Evolutionary conservation across 179 eudicot species (phyloP).

Genomic region (Heliamphora pulchella): DNA sequence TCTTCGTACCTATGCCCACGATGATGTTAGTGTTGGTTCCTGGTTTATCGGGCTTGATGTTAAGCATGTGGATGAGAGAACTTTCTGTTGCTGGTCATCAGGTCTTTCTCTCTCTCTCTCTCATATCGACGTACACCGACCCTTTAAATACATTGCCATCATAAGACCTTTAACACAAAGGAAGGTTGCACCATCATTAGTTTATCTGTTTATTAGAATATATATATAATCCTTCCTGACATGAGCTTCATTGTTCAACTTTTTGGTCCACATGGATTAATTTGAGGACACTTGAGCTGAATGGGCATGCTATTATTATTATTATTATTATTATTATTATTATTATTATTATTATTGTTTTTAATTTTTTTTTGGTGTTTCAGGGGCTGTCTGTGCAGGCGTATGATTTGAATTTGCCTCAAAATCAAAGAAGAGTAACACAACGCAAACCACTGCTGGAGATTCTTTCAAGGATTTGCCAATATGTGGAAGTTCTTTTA

Average conservation of each 20-base stretch:
- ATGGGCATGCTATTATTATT: constrained; percentile 9
- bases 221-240: neutral
- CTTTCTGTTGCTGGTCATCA: constrained; percentile 78
- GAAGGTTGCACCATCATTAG: neutral
- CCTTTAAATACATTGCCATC: neutral
- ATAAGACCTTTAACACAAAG: neutral
- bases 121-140: neutral
- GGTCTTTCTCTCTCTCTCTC: constrained; percentile 38
- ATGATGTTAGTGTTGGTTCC: constrained; percentile 82
- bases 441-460: neutral
- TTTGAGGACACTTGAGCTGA: neutral
- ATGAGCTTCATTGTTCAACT: neutral
- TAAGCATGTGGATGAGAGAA: constrained; percentile 44
- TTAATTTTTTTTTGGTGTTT: constrained; percentile 1
- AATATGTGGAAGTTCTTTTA: neutral
- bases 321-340: no score
- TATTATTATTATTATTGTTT: no score
- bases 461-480: no score
- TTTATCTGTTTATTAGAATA: neutral
- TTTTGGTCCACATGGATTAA: neutral
- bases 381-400: constrained; percentile 51
- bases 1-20: constrained; percentile 78
- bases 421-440: neutral
- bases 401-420: constrained; percentile 17
- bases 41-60: constrained; percentile 93